Conservation (phyloP, 441 rosid genomes). For the Adansonia madagascariensis region DNA sequence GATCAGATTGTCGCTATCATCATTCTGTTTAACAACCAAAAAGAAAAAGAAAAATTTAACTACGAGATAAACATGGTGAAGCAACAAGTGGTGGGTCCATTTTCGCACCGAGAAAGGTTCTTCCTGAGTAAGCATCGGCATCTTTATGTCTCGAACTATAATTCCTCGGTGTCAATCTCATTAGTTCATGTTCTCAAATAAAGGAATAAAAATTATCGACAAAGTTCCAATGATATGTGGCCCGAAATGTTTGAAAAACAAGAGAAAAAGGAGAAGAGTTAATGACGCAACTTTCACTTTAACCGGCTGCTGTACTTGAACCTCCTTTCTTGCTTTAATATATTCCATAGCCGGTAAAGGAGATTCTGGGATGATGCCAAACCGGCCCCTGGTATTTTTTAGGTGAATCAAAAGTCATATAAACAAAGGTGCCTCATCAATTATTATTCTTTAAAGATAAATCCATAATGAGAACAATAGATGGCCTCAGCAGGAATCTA, state of each 20-base stretch:
- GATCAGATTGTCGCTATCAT: slow-evolving; percentile 23
- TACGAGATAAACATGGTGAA: slow-evolving; percentile 30
- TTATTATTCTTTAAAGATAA: slow-evolving; percentile 59
- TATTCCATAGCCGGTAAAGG: slow-evolving; percentile 62
- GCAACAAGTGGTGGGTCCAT: slow-evolving; percentile 36
- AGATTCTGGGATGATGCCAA: slow-evolving; percentile 74
- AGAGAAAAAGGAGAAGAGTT: slow-evolving; percentile 50
- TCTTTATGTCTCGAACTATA: slow-evolving; percentile 15
- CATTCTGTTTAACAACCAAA: slow-evolving; percentile 19
- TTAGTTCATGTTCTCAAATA: slow-evolving; percentile 46
- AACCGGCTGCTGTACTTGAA: slow-evolving; percentile 61
- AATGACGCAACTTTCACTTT: slow-evolving; percentile 64
- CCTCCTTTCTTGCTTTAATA: slow-evolving; percentile 53
- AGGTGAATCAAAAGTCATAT: slow-evolving; percentile 70
- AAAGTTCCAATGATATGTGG: slow-evolving; percentile 48
- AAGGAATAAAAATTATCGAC: slow-evolving; percentile 60
- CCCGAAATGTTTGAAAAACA: slow-evolving; percentile 78
- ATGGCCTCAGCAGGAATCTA: slow-evolving; percentile 54
- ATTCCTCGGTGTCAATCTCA: slow-evolving; percentile 35
- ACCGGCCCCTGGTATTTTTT: slow-evolving; percentile 40
- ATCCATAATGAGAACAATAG: slow-evolving; percentile 49
- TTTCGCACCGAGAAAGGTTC: slow-evolving; percentile 26
- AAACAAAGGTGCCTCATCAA: slow-evolving; percentile 64
- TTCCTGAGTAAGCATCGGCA: no score
- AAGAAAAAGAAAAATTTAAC: slow-evolving; percentile 14